Conservation (phyloP, 2,329 filamentous ascomycete genomes). For the Aciculosporium take region DNA sequence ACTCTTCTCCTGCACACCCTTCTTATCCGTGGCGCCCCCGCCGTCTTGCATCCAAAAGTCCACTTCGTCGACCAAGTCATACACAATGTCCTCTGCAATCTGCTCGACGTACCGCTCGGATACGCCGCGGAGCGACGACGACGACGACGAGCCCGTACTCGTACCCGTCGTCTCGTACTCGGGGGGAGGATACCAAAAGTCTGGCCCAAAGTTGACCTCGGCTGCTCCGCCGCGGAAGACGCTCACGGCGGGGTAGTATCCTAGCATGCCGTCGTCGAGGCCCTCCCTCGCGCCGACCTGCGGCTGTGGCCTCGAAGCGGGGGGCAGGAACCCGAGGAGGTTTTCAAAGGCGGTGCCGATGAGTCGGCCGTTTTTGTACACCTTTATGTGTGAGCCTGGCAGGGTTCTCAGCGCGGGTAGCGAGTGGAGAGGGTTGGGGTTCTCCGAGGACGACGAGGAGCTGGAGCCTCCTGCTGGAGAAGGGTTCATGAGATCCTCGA, state of each 20-base stretch:
- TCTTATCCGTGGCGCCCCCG: constrained; percentile 32
- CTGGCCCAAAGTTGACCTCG: constrained; percentile 84
- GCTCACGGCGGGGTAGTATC: constrained; percentile 88
- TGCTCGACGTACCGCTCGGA: constrained; percentile 79
- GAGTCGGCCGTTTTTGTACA: constrained; percentile 83
- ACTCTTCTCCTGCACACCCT: constrained; percentile 30
- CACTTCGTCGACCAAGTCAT: constrained; percentile 87
- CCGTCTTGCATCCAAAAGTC: constrained; percentile 72
- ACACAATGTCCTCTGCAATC: constrained; percentile 85
- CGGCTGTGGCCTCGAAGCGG: constrained; percentile 60
- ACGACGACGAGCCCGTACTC: constrained; percentile 15
- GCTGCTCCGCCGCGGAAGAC: constrained; percentile 84
- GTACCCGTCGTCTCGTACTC: constrained; percentile 33
- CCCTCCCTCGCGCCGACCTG: constrained; percentile 69
- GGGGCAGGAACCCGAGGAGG: constrained; percentile 80
- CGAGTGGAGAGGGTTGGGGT: constrained; percentile 58
- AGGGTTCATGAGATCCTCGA: constrained; percentile 71
- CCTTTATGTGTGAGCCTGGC: constrained; percentile 69
- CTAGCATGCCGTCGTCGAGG: constrained; percentile 85
- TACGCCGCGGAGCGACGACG: constrained; percentile 41
- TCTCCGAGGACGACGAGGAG: constrained; percentile 33
- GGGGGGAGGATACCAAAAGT: constrained; percentile 79
- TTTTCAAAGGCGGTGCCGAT: constrained; percentile 82
- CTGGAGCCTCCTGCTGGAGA: constrained; percentile 31
- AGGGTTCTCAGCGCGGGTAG: constrained; percentile 68